phyloP scores from a whole-genome alignment of 805 yeast species.

The Pichia eremophila region DNA sequence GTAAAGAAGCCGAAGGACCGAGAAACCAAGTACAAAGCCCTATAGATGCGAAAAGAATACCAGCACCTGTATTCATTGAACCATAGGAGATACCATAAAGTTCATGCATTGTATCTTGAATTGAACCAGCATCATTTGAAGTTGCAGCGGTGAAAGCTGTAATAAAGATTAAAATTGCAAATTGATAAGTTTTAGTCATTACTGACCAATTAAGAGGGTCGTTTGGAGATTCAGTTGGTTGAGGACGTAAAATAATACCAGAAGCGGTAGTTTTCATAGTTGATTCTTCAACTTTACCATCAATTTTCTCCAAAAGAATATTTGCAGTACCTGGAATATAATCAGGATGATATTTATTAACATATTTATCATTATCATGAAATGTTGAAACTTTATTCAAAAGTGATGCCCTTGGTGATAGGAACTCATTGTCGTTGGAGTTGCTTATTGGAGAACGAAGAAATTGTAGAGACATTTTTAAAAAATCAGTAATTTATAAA shows the following conservation, averaged over 20 bases:
- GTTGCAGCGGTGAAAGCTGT: constrained; percentile 67
- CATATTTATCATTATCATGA: constrained; percentile 16
- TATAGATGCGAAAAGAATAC: constrained; percentile 62
- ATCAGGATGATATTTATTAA: constrained; percentile 29
- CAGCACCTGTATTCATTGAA: constrained; percentile 73
- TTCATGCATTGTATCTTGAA: constrained; percentile 56
- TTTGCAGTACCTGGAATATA: constrained; percentile 50
- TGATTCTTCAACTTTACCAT: constrained; percentile 12
- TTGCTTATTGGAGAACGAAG: too few species aligned
- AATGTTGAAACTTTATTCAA: constrained; percentile 3
- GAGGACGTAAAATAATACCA: constrained; percentile 46
- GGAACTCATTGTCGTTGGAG: not conserved
- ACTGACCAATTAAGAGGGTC: constrained; percentile 57
- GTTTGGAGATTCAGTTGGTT: constrained; percentile 55
- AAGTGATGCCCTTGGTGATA: constrained; percentile 1
- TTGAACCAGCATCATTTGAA: constrained; percentile 65
- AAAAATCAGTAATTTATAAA: too few species aligned
- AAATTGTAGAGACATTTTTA: too few species aligned
- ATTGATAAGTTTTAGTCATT: constrained; percentile 35
- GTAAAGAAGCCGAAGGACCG: constrained; percentile 61
- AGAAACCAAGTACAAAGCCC: constrained; percentile 55
- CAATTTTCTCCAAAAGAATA: constrained; percentile 27
- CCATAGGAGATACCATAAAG: constrained; percentile 55
- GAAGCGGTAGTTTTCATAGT: constrained; percentile 25
- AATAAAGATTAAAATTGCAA: constrained; percentile 41